Evolutionary conservation across 176 grass and related monocot species (phyloP), one percentile per base, ranked within the genome.

Genomic region (Bothriochloa decipiens): DNA sequence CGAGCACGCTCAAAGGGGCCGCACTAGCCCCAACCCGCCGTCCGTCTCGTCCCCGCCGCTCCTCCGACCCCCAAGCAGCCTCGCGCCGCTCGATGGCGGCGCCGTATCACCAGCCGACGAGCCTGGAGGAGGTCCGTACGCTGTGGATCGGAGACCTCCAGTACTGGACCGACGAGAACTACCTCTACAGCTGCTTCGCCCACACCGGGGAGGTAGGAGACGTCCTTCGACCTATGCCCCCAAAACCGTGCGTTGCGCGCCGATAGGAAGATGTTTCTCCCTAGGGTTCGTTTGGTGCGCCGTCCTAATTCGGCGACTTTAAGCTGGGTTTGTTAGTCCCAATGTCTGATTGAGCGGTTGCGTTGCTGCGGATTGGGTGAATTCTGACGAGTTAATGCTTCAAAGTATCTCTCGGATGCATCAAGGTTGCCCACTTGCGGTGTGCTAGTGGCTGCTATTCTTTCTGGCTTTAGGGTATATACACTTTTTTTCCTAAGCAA

Each of bases 101-200:
- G 72, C 72, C 92, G 83, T 95, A 98, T 47, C 93, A 94, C 91
- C 96, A 98, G 77, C 87, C 96, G 60, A 87, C 87, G 23, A 94
- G 89, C 77, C 91, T 96, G 58, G 96, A 98, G 84, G 96, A 98
- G 93, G 93, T 98, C 47, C 90, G 92, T n/a, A 98, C 93, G 76
- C 91, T 98, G 41, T 98, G 96, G 96, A 98, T 98, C 81, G 96
- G 96, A 42, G 96, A 94, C 66, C 96, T 98, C 69, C 93, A 98
- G 93, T 95, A 98, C 88, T 95, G 96, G 96, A 88, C 92, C 74
- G 96, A 98, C 86, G 93, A 98, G 89, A 95, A 85, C 86, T 98
- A 98, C 84, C 96, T 98, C 85, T 92, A 98, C 81, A 16, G 42
- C 65, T 98, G 96, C 87, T 98, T 98, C 88, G 86, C 89, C 8